Base-by-base conservation (phyloP, 805 yeast genomes). In the Barnettozyma vustinii region DNA sequence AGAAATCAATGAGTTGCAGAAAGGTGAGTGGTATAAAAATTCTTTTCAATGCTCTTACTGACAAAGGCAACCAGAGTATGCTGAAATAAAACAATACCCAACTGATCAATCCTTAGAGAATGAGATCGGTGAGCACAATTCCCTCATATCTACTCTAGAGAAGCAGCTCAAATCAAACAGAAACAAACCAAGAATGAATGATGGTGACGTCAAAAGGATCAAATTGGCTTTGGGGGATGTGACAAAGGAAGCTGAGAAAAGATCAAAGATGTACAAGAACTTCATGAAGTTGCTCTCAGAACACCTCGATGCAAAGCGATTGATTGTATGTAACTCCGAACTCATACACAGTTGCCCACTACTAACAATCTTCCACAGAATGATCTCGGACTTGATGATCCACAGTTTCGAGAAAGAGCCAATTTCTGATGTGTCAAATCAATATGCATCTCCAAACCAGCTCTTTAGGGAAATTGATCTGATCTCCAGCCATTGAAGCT, bases 271-370 rank as follows among this genome's bases (percentile, higher is more conserved):
- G 52, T 55, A 55, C 42, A 48, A 50, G 21, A 48, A 51, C 40
- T 48, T 59, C 46, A 45, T 54, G 43, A 40, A 44, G 23, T 47
- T 45, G 16, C 45, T 59, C 32, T 47, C 60, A 21, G 63, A 58
- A 37, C 50, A 44, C 32, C 39, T 57, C 15, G 61, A 59, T 37
- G 50, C 59, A 2, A 52, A 51, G 25, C 18, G 40, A 0, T 37
- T 58, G 26, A 30, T 49, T 8, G 60, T 59, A n/a, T 4, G 21
- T 21, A 30, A 12, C 33, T 13, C 15, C 3, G 12, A 9, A 13
- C 7, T 30, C 7, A 30, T 4, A 4, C 33, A 30, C 5, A 15
- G 16, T 13, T 30, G 5, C 33, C 7, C 33, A 12, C 7, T 30
- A 30, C 33, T 30, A 39, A 20, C 44, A 19, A 18, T 18, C 18